Percentiles rank a stretch among this genome's conserved stretches.
These are phyloP conservation scores for Viola pubescens DNA, from an alignment of 441 rosid species.

Conservation along the genomic window DNA sequence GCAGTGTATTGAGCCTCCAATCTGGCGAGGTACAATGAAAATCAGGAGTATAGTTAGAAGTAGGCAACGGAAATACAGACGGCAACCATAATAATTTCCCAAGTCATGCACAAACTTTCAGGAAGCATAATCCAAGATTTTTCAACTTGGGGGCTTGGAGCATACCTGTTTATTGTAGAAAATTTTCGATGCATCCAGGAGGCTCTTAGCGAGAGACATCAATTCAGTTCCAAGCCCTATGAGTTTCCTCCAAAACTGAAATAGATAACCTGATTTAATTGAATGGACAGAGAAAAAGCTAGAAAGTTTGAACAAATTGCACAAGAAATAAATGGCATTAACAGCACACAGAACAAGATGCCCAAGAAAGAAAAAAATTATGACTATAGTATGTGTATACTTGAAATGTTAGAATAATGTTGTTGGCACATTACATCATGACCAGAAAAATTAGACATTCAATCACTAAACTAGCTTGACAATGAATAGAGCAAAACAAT, in stretches of 20 bases:
- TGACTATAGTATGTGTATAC: neutral
- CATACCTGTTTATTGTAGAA: conserved; percentile 55
- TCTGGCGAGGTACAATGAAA: conserved; percentile 17
- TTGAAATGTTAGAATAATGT: neutral
- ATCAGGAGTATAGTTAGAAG: neutral
- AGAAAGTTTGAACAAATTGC: neutral
- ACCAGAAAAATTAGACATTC: conserved; percentile 9
- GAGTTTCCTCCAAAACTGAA: conserved; percentile 72
- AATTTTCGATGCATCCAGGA: conserved; percentile 47
- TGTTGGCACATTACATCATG: neutral
- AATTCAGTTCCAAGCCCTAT: conserved; percentile 60
- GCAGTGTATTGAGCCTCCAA: conserved; percentile 16
- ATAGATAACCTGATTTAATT: conserved; percentile 13
- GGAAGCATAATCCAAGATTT: neutral
- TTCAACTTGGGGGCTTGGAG: neutral
- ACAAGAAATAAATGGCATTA: too few species aligned
- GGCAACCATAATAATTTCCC: neutral
- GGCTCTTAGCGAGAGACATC: conserved; percentile 57
- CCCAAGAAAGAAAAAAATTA: too few species aligned
- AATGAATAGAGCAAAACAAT: conserved; percentile 8
- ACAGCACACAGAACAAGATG: neutral
- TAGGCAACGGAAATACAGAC: conserved; percentile 5
- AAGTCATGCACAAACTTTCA: conserved; percentile 1
- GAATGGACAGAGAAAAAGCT: conserved; percentile 9
- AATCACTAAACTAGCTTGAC: conserved; percentile 2